Conservation (phyloP, 768 basidiomycete species). For the Cystobasidium onofrii region DNA sequence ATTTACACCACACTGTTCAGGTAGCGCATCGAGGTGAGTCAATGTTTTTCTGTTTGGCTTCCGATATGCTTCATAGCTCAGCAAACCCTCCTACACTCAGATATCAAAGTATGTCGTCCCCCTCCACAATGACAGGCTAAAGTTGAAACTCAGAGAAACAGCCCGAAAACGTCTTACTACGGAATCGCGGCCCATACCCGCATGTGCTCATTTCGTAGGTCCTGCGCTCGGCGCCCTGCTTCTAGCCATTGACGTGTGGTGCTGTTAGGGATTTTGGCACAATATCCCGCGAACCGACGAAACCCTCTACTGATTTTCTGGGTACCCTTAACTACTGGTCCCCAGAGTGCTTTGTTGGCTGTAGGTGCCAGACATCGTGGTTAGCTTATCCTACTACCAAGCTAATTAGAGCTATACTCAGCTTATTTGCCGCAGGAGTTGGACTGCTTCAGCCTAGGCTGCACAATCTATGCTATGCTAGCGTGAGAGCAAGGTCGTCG, state of each 20-base stretch:
- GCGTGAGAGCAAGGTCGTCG: not conserved
- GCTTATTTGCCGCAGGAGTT: not conserved
- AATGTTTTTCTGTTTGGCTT: too few species aligned
- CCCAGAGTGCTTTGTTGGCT: not conserved
- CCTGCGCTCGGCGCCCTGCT: too few species aligned
- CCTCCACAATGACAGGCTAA: not conserved
- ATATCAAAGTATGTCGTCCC: conserved; percentile 22
- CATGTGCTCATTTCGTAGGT: conserved; percentile 11
- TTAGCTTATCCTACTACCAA: too few species aligned
- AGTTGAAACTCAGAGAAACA: not conserved
- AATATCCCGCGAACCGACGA: not conserved
- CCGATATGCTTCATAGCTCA: too few species aligned
- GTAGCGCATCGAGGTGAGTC: conserved; percentile 10
- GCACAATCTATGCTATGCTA: conserved; percentile 12
- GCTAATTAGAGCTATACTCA: too few species aligned
- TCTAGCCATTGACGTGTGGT: not conserved
- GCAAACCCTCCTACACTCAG: not conserved
- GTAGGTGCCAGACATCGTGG: too few species aligned
- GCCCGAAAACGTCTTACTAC: conserved; percentile 20
- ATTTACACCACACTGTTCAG: not conserved
- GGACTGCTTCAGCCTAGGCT: conserved; percentile 10
- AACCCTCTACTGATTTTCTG: not conserved
- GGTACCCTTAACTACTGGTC: conserved; percentile 17
- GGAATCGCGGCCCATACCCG: not conserved
- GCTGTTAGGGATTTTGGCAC: conserved; percentile 11